phyloP scores from a whole-genome alignment of 805 yeast species.

The Yarrowia alimentaria region DNA sequence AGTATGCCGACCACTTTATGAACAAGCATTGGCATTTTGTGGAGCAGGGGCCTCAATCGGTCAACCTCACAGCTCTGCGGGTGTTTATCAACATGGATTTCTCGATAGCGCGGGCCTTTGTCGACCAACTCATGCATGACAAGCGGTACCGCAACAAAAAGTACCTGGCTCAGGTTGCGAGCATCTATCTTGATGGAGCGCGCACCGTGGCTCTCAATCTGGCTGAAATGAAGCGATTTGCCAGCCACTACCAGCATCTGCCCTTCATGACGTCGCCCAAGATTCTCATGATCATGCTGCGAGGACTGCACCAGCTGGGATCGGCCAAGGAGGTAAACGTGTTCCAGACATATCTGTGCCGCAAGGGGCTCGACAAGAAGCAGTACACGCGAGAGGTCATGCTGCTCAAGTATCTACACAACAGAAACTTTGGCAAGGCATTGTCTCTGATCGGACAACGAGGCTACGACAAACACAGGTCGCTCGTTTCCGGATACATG shows the following conservation, averaged over 20 bases:
- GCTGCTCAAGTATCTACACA: neutral
- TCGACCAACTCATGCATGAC: slow-evolving; percentile 21
- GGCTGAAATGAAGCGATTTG: slow-evolving; percentile 8
- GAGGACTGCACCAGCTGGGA: slow-evolving; percentile 9
- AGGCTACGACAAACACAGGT: neutral
- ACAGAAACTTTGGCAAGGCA: neutral
- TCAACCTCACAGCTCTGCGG: neutral
- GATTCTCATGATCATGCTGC: neutral
- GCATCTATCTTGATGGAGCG: neutral
- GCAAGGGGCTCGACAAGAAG: neutral
- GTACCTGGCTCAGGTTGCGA: neutral
- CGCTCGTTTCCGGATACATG: neutral
- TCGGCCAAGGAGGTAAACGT: neutral
- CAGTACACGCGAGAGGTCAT: neutral
- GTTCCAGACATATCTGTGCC: neutral
- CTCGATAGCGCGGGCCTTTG: slow-evolving; percentile 10
- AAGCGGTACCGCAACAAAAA: neutral
- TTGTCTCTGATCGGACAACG: neutral
- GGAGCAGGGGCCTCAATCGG: neutral
- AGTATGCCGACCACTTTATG: slow-evolving; percentile 1
- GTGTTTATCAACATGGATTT: slow-evolving; percentile 11
- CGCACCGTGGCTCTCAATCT: slow-evolving; percentile 12
- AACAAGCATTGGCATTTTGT: slow-evolving; percentile 5
- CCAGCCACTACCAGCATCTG: slow-evolving; percentile 1
- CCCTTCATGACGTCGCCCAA: neutral